These are phyloP conservation scores for Austroboletus rostrupii DNA, from an alignment of 1,284 basidiomycete genomes.

Conservation along the genomic window DNA sequence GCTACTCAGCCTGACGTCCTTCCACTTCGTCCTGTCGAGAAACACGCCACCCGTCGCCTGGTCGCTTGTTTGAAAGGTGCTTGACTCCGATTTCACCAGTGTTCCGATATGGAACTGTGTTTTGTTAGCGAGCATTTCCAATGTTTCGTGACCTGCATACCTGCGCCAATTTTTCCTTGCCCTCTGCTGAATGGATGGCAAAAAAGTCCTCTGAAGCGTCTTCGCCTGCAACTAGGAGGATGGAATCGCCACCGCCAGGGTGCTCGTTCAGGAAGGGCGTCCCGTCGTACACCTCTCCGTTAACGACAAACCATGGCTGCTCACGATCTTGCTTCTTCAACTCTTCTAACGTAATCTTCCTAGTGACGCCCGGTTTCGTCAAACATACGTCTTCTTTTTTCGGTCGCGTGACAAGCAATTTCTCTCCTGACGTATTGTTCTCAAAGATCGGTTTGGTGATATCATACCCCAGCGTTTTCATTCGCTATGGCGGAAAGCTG, in stretches of 20 bases:
- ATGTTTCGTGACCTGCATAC: slow-evolving; percentile 24
- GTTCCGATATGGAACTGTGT: slow-evolving; percentile 43
- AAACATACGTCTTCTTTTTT: slow-evolving; percentile 28
- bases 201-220: slow-evolving; percentile 66
- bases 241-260: slow-evolving; percentile 62
- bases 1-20: slow-evolving; percentile 40
- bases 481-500: slow-evolving; percentile 31
- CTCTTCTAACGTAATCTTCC: slow-evolving; percentile 47
- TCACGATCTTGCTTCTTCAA: slow-evolving; percentile 40
- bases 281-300: slow-evolving; percentile 55
- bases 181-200: slow-evolving; percentile 53
- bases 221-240: slow-evolving; percentile 56
- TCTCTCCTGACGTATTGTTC: slow-evolving; percentile 3
- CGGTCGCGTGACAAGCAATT: background rate
- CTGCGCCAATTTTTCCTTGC: slow-evolving; percentile 44
- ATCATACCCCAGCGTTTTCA: slow-evolving; percentile 48
- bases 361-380: slow-evolving; percentile 38
- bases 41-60: slow-evolving; percentile 33
- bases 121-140: slow-evolving; percentile 11
- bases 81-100: slow-evolving; percentile 16
- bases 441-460: slow-evolving; percentile 42
- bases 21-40: slow-evolving; percentile 53
- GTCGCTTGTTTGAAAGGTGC: background rate
- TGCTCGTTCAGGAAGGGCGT: slow-evolving; percentile 56
- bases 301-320: slow-evolving; percentile 61